Conservation (phyloP, 306 rosid genomes). For the Bauhinia variegata region DNA sequence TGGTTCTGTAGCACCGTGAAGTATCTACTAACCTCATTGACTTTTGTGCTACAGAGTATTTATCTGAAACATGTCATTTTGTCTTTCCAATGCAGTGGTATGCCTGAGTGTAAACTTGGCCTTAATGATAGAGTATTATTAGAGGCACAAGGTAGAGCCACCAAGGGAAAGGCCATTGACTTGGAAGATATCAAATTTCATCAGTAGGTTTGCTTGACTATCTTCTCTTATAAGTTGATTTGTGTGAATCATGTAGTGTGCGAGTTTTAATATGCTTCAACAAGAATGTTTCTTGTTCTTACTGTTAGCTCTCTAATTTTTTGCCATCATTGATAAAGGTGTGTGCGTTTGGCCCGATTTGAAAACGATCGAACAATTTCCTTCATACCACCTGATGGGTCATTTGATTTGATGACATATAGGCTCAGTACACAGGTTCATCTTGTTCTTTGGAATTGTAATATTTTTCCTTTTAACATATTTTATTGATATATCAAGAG, state of each 20-base stretch:
- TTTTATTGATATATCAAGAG: constrained; percentile 48
- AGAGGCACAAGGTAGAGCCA: constrained; percentile 90
- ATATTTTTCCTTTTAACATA: constrained; percentile 29
- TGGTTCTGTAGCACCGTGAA: constrained; percentile 24
- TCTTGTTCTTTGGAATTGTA: constrained; percentile 34
- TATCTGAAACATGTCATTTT: constrained; percentile 27
- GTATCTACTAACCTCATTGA: constrained; percentile 18
- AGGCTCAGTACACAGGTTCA: constrained; percentile 94
- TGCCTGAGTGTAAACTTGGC: constrained; percentile 99
- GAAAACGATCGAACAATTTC: constrained; percentile 98
- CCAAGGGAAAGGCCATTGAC: constrained; percentile 98
- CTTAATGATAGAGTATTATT: constrained; percentile 85
- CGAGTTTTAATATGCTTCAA: constrained; percentile 25
- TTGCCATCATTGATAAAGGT: constrained; percentile 59
- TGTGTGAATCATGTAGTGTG: constrained; percentile 1
- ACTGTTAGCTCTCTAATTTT: constrained; percentile 33
- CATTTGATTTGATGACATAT: constrained; percentile 99
- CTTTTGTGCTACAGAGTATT: constrained; percentile 20
- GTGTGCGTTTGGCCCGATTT: constrained; percentile 99
- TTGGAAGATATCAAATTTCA: constrained; percentile 99
- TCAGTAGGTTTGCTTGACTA: constrained; percentile 72
- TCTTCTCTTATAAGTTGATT: constrained; percentile 32
- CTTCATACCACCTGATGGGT: constrained; percentile 96
- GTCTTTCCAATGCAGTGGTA: constrained; percentile 73
- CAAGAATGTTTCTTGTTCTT: constrained; percentile 9